Conservation (phyloP, 345 rosid species). For the Isatis tinctoria region DNA sequence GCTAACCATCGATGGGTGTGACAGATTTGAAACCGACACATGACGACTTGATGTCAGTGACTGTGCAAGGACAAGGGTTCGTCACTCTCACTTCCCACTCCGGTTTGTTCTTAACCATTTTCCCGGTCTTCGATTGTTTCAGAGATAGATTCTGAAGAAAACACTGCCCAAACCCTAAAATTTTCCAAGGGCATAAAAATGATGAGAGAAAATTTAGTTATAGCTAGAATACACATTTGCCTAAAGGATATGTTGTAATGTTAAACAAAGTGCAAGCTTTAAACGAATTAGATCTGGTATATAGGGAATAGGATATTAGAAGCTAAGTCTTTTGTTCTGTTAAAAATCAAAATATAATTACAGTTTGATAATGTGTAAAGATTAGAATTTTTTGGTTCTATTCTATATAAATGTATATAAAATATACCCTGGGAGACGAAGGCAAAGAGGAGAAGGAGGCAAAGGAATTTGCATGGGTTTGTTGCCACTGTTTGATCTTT, state of each 20-base stretch:
- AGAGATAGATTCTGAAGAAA: background rate
- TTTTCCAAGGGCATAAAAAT: background rate
- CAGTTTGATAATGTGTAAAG: background rate
- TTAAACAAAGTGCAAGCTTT: background rate
- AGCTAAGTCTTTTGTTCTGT: too few relatives aligned
- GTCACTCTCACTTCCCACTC: slow-evolving; percentile 29
- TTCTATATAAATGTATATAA: background rate
- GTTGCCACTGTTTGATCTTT: slow-evolving; percentile 16
- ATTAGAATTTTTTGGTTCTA: background rate
- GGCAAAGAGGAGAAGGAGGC: background rate
- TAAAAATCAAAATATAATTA: too few relatives aligned
- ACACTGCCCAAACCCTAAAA: slow-evolving; percentile 20
- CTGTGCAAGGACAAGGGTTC: slow-evolving; percentile 9
- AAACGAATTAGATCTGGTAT: background rate
- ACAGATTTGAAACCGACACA: slow-evolving; percentile 22
- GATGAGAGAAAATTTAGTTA: background rate
- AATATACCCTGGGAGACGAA: slow-evolving; percentile 8
- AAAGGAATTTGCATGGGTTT: slow-evolving; percentile 7
- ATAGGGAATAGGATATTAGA: background rate
- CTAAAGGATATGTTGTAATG: background rate
- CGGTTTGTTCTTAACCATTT: slow-evolving; percentile 7
- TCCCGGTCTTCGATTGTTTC: slow-evolving; percentile 21
- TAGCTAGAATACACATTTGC: background rate
- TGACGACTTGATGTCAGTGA: background rate
- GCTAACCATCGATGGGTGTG: background rate